Percentiles rank a stretch among this genome's conserved stretches.
These are phyloP conservation scores for Corymbia calophylla DNA, from an alignment of 441 rosid species.

Conservation along the genomic window DNA sequence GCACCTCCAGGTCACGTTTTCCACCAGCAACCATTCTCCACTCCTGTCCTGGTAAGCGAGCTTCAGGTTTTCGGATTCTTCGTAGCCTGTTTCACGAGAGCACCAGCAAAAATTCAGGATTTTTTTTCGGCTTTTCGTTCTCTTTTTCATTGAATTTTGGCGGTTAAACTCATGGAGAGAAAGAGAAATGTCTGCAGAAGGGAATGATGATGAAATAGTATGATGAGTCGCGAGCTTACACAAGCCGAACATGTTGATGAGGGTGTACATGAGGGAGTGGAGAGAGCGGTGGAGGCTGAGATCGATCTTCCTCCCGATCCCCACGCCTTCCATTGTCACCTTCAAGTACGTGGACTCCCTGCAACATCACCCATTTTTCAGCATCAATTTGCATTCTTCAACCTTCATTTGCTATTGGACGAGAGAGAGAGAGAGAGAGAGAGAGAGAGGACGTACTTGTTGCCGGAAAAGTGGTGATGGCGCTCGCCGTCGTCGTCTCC, in stretches of 20 bases:
- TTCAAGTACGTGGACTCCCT: constrained; percentile 3
- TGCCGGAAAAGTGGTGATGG: background rate
- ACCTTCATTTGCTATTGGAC: background rate
- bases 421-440: background rate
- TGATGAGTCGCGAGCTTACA: background rate
- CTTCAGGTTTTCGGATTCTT: background rate
- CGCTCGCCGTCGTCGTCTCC: background rate
- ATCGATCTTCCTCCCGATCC: constrained; percentile 9
- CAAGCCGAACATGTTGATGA: background rate
- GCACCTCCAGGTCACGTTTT: constrained; percentile 1
- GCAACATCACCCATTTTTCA: background rate
- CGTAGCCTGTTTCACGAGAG: background rate
- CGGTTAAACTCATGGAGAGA: background rate
- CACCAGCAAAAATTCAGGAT: background rate
- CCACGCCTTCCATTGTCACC: constrained; percentile 7
- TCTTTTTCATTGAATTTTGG: background rate
- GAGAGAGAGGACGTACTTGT: background rate
- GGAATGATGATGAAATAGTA: background rate
- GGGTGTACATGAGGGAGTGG: background rate
- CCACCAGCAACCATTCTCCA: background rate
- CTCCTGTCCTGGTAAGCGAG: background rate
- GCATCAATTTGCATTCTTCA: background rate
- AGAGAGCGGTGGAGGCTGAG: constrained; percentile 4
- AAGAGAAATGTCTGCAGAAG: background rate
- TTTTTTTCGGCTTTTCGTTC: background rate